Base-by-base conservation (phyloP, 345 rosid species). In the Syzygium jambos region DNA sequence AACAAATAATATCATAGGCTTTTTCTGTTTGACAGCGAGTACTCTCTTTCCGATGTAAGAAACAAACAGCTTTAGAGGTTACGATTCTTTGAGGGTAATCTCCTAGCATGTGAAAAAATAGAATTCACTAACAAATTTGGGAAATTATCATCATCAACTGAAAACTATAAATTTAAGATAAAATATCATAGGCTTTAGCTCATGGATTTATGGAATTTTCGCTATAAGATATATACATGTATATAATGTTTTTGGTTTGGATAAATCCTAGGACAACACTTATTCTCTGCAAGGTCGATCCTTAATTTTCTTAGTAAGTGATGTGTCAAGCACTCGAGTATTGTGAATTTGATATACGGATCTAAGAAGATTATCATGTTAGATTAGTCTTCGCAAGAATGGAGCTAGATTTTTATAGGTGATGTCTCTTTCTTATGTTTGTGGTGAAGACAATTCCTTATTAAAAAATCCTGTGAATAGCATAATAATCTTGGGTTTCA, bases 81-180 rank as follows among this genome's bases (percentile, higher is more conserved):
- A 65, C 22, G 80, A 34, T 38, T 73, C 25, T 19, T 19, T 38
- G 0, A 5, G 7, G 23, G 80, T 19, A 19, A 0, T 19, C 49
- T 73, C 0, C 27, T 0, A 73, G 49, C 80, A 19, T 19, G 80
- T 0, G 49, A 73, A 38, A 30, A 29, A 65, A 65, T 65, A 0
- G 78, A 65, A 73, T 73, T 73, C 0, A 9, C 80, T 0, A 0
- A 19, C 7, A 34, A 0, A 73, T 73, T 0, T 9, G 1, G 23
- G 25, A 19, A 73, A 73, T 9, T 17, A 9, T 6, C 46, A 34
- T 65, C 0, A 65, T 34, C 46, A 9, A 17, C 78, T 34, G 13
- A 68, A 34, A 30, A 65, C 46, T 9, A 0, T 4, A 2, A 1
- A 30, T 8, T 4, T 30, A 16, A 17, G 7, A 34, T 68, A 34